Evolutionary conservation across 1,284 basidiomycete genomes (phyloP), one percentile per base, ranked within the genome.

Genomic region (Trichosporon faecale): DNA sequence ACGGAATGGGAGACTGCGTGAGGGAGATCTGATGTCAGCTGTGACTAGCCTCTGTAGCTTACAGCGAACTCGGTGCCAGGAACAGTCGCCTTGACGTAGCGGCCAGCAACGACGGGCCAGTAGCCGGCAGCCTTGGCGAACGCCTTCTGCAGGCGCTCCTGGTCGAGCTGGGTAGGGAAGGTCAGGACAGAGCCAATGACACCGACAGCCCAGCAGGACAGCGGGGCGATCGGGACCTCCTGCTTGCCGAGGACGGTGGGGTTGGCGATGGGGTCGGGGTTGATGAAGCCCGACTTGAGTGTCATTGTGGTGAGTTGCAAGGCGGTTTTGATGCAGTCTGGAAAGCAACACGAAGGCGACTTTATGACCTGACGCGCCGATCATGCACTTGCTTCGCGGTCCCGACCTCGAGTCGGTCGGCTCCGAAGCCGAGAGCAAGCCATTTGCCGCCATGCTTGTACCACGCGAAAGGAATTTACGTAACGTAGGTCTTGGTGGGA

Each of bases 1-100:
- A 76, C 3, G 75, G 76, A 8, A 77, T 77, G 11, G 69, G 74
- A 25, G 76, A 77, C n/a, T 69, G 68, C 16, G 74, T 76, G 65
- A 76, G 68, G 23, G 72, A 70, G 57, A 76, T 68, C 75, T 76
- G 67, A 12, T 37, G 68, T 35, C 5, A 70, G 63, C 64, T 21
- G 35, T 40, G 23, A 33, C 33, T 18, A 9, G 2, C 4, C 3
- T 52, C 14, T 18, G 44, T 12, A 18, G 72, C 75, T 37, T 33
- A 75, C 73, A 2, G 70, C 66, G 70, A 71, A 74, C 52, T 75
- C 73, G 12, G 66, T 67, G 6, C 64, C 64, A 23, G 73, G 64
- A 29, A 33, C 21, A 1, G 57, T 35, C 25, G 33, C 69, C 68
- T 72, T 73, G 49, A 73, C 74, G 27, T 70, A 74, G 27, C 75